phyloP scores from a whole-genome alignment of 2,329 filamentous ascomycete species.

The Epichloe aotearoae region DNA sequence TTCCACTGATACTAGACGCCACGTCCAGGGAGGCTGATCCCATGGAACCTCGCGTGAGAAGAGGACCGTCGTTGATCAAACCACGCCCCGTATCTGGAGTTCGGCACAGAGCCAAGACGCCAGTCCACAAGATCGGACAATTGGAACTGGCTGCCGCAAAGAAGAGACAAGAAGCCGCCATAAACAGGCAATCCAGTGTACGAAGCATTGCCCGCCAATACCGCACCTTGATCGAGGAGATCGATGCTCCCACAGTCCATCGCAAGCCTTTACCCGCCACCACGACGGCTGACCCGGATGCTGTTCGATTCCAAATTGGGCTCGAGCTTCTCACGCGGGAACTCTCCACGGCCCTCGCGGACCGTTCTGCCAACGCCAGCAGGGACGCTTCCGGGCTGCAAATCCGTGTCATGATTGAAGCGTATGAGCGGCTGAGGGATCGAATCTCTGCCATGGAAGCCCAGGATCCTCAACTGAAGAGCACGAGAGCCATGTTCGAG shows the following conservation, averaged over 20 bases:
- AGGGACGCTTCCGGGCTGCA: conserved; percentile 32
- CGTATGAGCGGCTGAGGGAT: conserved; percentile 40
- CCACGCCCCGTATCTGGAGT: background rate
- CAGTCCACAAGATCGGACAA: conserved; percentile 35
- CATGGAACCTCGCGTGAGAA: background rate
- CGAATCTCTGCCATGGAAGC: conserved; percentile 25
- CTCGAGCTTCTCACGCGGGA: conserved; percentile 37
- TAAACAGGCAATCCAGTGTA: conserved; percentile 26
- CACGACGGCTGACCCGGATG: conserved; percentile 13
- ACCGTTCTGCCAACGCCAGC: conserved; percentile 12
- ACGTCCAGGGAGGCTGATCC: conserved; percentile 2
- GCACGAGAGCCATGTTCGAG: conserved; percentile 29
- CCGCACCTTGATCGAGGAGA: conserved; percentile 28
- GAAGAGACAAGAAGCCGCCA: conserved; percentile 9
- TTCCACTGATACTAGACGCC: background rate
- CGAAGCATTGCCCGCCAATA: conserved; percentile 40
- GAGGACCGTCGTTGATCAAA: conserved; percentile 3
- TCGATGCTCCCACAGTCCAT: conserved; percentile 20
- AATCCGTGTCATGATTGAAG: conserved; percentile 45
- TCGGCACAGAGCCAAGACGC: conserved; percentile 34
- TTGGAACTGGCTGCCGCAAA: conserved; percentile 23
- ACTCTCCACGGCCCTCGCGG: conserved; percentile 28
- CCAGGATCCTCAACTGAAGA: conserved; percentile 18
- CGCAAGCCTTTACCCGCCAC: conserved; percentile 2
- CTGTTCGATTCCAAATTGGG: conserved; percentile 35